These are phyloP conservation scores for Ceratocystis ficicola DNA, from an alignment of 2,329 filamentous ascomycete genomes.

Conservation along the genomic window DNA sequence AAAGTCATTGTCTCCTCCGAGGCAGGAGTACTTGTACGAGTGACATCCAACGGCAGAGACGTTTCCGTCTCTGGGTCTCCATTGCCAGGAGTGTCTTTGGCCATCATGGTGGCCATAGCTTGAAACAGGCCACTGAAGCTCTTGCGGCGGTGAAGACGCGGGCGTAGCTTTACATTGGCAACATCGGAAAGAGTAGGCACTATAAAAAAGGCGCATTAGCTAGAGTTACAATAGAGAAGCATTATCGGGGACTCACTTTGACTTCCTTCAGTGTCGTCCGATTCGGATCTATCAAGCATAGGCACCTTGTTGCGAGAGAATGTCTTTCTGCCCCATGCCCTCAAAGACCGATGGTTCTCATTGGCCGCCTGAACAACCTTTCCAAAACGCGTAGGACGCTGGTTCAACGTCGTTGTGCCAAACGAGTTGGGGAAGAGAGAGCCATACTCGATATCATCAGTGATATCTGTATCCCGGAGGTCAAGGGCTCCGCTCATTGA, in stretches of 20 bases:
- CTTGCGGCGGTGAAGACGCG: constrained; percentile 18
- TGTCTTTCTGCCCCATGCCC: constrained; percentile 19
- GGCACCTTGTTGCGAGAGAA: constrained; percentile 19
- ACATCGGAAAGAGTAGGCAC: not conserved
- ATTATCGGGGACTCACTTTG: not conserved
- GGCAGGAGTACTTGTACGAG: not conserved
- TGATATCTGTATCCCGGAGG: constrained; percentile 21
- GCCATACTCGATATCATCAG: constrained; percentile 20
- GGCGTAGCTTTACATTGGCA: constrained; percentile 10
- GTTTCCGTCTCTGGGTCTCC: not conserved
- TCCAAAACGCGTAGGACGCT: constrained; percentile 4
- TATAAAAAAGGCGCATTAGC: not conserved
- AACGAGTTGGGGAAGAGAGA: constrained; percentile 20
- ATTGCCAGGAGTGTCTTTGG: constrained; percentile 7
- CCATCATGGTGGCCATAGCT: constrained; percentile 19
- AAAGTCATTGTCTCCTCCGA: constrained; percentile 10
- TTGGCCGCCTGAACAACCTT: constrained; percentile 15
- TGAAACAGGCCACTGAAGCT: constrained; percentile 20
- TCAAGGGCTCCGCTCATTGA: constrained; percentile 20
- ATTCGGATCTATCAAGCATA: constrained; percentile 16
- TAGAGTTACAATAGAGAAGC: not conserved
- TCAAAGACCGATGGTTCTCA: constrained; percentile 20
- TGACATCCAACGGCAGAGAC: not conserved
- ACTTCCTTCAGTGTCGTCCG: constrained; percentile 15
- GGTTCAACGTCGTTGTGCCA: constrained; percentile 17